A percentile compares a stretch with the other conserved stretches of the same genome.
Evolutionary conservation across 2,329 filamentous ascomycete genomes (phyloP).

Genomic region (Botrytis hyacinthi): DNA sequence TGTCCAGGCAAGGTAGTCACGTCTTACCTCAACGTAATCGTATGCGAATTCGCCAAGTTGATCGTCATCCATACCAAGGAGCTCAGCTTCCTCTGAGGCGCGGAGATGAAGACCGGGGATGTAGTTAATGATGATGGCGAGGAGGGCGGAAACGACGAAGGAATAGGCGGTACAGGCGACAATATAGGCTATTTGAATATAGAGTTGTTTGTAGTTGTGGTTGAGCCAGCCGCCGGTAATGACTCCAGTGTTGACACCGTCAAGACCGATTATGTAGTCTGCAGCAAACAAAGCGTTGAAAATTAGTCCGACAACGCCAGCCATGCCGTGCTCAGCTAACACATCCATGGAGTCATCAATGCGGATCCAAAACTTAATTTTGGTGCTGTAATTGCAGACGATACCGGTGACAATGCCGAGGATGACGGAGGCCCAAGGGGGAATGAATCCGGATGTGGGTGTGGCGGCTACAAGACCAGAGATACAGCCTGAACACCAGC

Average conservation of each 20-base stretch:
- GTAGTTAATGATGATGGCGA: conserved; percentile 73
- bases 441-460: conserved; percentile 65
- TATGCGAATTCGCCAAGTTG: conserved; percentile 89
- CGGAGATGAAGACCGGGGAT: conserved; percentile 77
- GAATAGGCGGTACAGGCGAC: conserved; percentile 63
- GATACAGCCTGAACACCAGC: conserved; percentile 70
- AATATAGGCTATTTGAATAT: conserved; percentile 78
- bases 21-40: conserved; percentile 85
- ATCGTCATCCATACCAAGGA: conserved; percentile 86
- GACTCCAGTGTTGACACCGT: conserved; percentile 69
- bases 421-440: conserved; percentile 64
- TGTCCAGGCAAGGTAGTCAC: conserved; percentile 86
- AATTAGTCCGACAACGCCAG: conserved; percentile 66
- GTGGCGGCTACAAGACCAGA: conserved; percentile 69
- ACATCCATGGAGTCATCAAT: conserved; percentile 73
- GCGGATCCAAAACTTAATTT: conserved; percentile 52
- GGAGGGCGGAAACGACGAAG: conserved; percentile 69
- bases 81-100: conserved; percentile 76
- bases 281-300: conserved; percentile 73
- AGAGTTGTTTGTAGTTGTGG: conserved; percentile 70
- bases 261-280: conserved; percentile 69
- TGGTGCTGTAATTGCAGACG: conserved; percentile 66
- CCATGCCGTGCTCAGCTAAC: conserved; percentile 68
- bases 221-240: conserved; percentile 69
- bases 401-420: conserved; percentile 66